phyloP scores from a whole-genome alignment of 345 rosid species.

The Dimocarpus longan region DNA sequence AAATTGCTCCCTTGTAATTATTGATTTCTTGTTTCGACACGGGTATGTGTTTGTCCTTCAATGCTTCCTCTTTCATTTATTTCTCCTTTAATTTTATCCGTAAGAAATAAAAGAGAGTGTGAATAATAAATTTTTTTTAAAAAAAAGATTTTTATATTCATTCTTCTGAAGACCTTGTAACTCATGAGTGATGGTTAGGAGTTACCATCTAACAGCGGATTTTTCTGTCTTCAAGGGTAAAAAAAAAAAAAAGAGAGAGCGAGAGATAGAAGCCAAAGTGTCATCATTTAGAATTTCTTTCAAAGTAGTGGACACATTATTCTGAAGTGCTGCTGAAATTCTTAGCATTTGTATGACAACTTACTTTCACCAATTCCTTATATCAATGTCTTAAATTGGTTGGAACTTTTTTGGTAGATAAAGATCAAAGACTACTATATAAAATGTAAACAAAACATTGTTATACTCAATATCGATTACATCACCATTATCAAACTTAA shows the following conservation, averaged over 20 bases:
- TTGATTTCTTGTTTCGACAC: slow-evolving; percentile 86
- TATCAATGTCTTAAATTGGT: no score
- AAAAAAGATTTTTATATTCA: no score
- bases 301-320: not conserved
- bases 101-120: not conserved
- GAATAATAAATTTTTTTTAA: no score
- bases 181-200: not conserved
- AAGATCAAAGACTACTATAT: no score
- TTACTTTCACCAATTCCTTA: no score
- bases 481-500: no score
- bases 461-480: no score
- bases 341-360: no score
- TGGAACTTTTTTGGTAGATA: no score
- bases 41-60: slow-evolving; percentile 53
- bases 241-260: no score
- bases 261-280: not conserved
- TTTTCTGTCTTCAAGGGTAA: not conserved
- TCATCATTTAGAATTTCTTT: not conserved
- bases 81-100: not conserved
- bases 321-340: not conserved
- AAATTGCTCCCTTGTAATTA: slow-evolving; percentile 81
- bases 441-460: no score
- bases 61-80: not conserved
- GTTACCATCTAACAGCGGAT: not conserved
- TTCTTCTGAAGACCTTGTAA: no score